Evolutionary conservation across 371 early-diverging fungal species (phyloP), one percentile per base, ranked within the genome.

Genomic region (Actinomucor elegans): DNA sequence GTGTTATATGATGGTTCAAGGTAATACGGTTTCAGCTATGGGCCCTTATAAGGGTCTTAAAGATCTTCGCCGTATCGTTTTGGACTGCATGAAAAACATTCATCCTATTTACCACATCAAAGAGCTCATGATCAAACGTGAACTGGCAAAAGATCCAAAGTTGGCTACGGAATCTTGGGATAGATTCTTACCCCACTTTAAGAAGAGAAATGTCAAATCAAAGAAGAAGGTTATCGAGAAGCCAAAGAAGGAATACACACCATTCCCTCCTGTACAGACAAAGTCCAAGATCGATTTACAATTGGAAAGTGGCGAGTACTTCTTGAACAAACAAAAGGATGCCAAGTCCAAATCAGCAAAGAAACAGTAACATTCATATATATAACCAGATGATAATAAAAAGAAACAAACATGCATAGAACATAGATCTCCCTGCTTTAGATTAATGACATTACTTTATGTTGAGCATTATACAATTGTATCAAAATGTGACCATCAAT

Each of bases 71-170:
- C 79, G 91, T 34, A 90, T 99, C 40, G 89, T 99, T 1, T 60
- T 92, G 24, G 98, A 98, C 73, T 98, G 99, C 66, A 94, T 99
- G 93, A 94, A 96, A 58, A 99, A 99, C 73, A 81, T 99, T 26
- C 99, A 99, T 70, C 99, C 99, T 14, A 95, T 99, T 58, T 99
- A 99, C 75, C 96, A 99, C 68, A 98, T 99, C 73, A 99, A 99
- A 77, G 94, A 95, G 76, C 73, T 99, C 32, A 99, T 99, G 97
- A 96, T 99, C 67, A 96, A 96, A 62, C 88, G 96, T 46, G 99
- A 99, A 67, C 77, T 99, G 27, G 94, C 93, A 27, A 97, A 97
- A 67, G 99, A 99, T 75, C 92, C 93, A 1, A 93, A 91, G 51
- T 80, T 98, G 55, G 93, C 94, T 34, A 83, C 88, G 32, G 99